A percentile compares a stretch with the other conserved stretches of the same genome.
phyloP scores from a whole-genome alignment of 352 stramenopile species.

The Globisporangium nodosum region DNA sequence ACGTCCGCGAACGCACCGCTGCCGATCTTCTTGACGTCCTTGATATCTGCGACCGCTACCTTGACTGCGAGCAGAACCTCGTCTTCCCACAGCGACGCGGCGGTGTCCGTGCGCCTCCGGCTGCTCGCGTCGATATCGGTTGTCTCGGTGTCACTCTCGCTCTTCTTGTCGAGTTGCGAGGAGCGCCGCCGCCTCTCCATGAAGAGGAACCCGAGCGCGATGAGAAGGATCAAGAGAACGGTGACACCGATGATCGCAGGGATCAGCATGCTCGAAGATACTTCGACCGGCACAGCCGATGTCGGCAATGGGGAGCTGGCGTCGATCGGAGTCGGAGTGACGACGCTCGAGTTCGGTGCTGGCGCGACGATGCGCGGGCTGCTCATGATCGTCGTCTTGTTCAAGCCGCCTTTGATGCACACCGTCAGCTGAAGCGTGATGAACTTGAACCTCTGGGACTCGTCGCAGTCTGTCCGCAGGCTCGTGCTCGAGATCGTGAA shows the following conservation, averaged over 20 bases:
- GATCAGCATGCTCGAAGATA: no score
- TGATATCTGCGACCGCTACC: not conserved
- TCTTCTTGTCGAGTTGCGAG: no score
- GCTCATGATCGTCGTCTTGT: not conserved
- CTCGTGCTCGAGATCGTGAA: not conserved
- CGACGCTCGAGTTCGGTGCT: not conserved
- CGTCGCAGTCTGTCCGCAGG: not conserved
- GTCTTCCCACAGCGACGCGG: not conserved
- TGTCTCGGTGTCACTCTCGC: no score
- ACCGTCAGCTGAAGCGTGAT: not conserved
- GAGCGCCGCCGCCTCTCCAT: no score
- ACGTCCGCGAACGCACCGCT: constrained; percentile 1
- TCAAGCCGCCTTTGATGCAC: not conserved
- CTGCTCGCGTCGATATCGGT: not conserved
- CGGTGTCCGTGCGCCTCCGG: no score
- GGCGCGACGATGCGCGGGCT: not conserved
- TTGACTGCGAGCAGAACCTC: not conserved
- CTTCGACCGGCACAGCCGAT: not conserved
- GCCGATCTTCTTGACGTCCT: not conserved
- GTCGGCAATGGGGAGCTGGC: not conserved
- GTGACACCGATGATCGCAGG: not conserved
- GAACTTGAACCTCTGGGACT: not conserved
- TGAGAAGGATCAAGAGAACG: not conserved
- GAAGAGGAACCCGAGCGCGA: no score
- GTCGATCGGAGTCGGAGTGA: not conserved